Conservation (phyloP, 805 yeast genomes). For the Metschnikowia reukaufii region DNA sequence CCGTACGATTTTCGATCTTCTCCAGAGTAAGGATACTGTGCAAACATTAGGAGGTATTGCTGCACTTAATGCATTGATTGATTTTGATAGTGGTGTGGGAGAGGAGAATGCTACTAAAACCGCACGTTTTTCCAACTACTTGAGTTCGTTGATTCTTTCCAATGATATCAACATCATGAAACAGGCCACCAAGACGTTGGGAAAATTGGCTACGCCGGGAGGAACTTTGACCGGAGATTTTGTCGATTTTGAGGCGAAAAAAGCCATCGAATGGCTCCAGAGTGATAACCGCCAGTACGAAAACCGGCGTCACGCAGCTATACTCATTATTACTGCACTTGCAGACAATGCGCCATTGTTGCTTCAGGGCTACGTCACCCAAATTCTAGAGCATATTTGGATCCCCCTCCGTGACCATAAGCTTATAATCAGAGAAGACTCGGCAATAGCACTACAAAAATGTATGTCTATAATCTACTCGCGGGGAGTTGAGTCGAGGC, state of each 20-base stretch:
- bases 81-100: slow-evolving; percentile 69
- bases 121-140: slow-evolving; percentile 86
- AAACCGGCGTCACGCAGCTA: slow-evolving; percentile 85
- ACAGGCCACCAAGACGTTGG: slow-evolving; percentile 82
- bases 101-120: slow-evolving; percentile 87
- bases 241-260: slow-evolving; percentile 87
- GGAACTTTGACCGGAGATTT: slow-evolving; percentile 88
- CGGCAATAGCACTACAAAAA: slow-evolving; percentile 75
- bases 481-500: slow-evolving; percentile 68
- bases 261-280: slow-evolving; percentile 88
- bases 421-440: slow-evolving; percentile 71
- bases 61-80: slow-evolving; percentile 86
- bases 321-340: slow-evolving; percentile 75
- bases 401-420: slow-evolving; percentile 80
- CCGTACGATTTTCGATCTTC: slow-evolving; percentile 80
- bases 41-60: slow-evolving; percentile 88
- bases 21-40: slow-evolving; percentile 67
- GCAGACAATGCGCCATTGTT: slow-evolving; percentile 87
- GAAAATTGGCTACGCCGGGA: slow-evolving; percentile 85
- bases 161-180: slow-evolving; percentile 83
- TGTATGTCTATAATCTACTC: slow-evolving; percentile 78
- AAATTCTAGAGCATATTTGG: slow-evolving; percentile 83
- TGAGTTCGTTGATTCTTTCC: slow-evolving; percentile 76
- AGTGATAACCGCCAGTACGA: slow-evolving; percentile 75
- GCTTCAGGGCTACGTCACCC: slow-evolving; percentile 72